These are phyloP conservation scores for Pseudogymnoascus sp. DNA, from an alignment of 2,329 filamentous ascomycete genomes.

Conservation along the genomic window DNA sequence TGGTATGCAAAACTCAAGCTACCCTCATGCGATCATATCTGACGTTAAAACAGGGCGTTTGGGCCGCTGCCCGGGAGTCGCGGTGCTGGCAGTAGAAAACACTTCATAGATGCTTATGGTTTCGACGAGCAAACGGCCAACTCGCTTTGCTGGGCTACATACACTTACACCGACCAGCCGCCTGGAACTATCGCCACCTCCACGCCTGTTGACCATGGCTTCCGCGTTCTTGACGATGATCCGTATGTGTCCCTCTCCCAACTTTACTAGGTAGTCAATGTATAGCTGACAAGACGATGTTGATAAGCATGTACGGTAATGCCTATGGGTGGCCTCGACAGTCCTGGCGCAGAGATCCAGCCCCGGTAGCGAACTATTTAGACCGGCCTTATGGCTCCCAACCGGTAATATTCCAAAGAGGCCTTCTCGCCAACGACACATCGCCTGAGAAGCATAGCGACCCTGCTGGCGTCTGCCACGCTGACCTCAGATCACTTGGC, in stretches of 20 bases:
- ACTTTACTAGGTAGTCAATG: not conserved
- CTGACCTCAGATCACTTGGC: not conserved
- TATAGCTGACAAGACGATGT: not conserved
- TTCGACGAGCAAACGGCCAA: constrained; percentile 15
- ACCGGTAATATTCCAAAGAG: not conserved
- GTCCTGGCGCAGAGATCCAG: not conserved
- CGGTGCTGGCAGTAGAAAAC: not conserved
- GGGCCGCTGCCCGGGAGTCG: not conserved
- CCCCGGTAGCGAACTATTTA: not conserved
- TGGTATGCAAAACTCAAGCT: not conserved
- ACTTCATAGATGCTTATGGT: constrained; percentile 13
- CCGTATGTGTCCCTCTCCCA: constrained; percentile 9
- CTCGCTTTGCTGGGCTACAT: constrained; percentile 12
- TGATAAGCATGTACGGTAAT: not conserved
- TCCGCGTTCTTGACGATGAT: constrained; percentile 14
- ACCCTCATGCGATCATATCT: not conserved
- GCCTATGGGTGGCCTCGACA: not conserved
- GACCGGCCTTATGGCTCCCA: not conserved
- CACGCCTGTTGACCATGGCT: constrained; percentile 15
- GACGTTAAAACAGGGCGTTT: constrained; percentile 11
- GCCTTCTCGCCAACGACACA: not conserved
- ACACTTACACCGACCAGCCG: constrained; percentile 9
- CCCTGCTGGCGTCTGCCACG: not conserved
- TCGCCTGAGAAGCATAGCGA: not conserved
- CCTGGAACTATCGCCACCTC: not conserved